Percentiles rank a stretch among this genome's conserved stretches.
Conservation (phyloP, 345 rosid genomes). For the Eucalyptus camaldulensis region DNA sequence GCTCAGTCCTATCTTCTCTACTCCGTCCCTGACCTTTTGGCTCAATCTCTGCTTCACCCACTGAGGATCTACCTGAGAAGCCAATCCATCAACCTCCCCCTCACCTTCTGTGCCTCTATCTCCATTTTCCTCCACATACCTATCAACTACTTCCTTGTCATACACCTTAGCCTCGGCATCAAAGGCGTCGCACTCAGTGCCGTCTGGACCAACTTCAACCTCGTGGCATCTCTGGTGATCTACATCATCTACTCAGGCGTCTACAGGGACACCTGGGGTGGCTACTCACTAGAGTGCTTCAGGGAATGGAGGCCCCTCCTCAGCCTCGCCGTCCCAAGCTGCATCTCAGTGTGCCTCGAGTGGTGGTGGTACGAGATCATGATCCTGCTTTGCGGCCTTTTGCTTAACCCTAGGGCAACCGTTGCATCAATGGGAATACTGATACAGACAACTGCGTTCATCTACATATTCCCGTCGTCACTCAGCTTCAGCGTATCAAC, state of each 20-base stretch:
- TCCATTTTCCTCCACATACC: slow-evolving; percentile 11
- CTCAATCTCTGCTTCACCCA: slow-evolving; percentile 31
- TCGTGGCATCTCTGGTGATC: slow-evolving; percentile 11
- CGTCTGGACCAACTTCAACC: slow-evolving; percentile 20
- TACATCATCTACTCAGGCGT: slow-evolving; percentile 10
- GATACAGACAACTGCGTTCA: slow-evolving; percentile 28
- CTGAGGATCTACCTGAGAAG: slow-evolving; percentile 28
- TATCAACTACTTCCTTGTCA: slow-evolving; percentile 12
- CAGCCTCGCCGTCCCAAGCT: slow-evolving; percentile 25
- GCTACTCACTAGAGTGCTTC: slow-evolving; percentile 19
- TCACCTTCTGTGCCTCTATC: slow-evolving; percentile 1
- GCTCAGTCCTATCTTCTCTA: slow-evolving; percentile 20
- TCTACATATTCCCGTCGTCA: slow-evolving; percentile 41
- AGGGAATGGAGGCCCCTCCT: slow-evolving; percentile 17
- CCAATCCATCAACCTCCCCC: slow-evolving; percentile 15
- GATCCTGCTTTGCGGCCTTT: slow-evolving; percentile 28
- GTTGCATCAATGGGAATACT: slow-evolving; percentile 39
- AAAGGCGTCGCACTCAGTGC: slow-evolving; percentile 26
- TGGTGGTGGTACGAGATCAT: slow-evolving; percentile 56
- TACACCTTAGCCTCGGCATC: slow-evolving; percentile 16
- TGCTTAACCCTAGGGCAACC: slow-evolving; percentile 22
- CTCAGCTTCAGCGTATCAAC: slow-evolving; percentile 32
- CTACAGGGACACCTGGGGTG: slow-evolving; percentile 15
- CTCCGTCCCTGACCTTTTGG: slow-evolving; percentile 27
- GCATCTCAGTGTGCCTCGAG: slow-evolving; percentile 34